phyloP scores from a whole-genome alignment of 192 early-diverging fungal genomes.

The Coemansia sp. region DNA sequence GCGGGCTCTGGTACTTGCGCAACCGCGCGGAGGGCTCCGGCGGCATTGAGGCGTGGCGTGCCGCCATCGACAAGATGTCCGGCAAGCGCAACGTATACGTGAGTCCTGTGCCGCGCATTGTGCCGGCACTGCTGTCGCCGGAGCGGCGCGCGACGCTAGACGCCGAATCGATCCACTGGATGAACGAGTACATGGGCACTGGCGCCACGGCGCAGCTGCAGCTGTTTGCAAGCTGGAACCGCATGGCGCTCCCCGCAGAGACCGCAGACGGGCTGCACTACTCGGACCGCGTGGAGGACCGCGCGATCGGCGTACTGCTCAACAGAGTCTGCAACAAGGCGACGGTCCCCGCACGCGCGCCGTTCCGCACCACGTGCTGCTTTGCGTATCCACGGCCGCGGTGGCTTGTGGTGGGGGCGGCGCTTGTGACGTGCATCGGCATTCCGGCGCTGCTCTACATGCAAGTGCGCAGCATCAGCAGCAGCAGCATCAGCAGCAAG shows the following conservation, averaged over 20 bases:
- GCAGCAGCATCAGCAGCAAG: not conserved
- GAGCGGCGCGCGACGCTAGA: slow-evolving; percentile 55
- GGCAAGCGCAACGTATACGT: slow-evolving; percentile 23
- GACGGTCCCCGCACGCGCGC: slow-evolving; percentile 36
- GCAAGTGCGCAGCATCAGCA: not conserved
- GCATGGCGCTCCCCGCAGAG: slow-evolving; percentile 43
- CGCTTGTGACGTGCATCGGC: slow-evolving; percentile 21
- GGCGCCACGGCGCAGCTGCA: slow-evolving; percentile 24
- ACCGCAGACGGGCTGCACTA: slow-evolving; percentile 78
- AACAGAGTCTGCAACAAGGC: slow-evolving; percentile 67
- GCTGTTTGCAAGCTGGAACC: slow-evolving; percentile 59
- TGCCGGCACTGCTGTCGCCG: slow-evolving; percentile 54
- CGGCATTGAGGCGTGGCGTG: slow-evolving; percentile 53
- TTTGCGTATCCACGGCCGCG: slow-evolving; percentile 56
- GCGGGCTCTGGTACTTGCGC: slow-evolving; percentile 71
- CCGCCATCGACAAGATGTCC: slow-evolving; percentile 45
- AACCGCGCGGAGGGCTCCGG: slow-evolving; percentile 44
- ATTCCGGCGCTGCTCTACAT: slow-evolving; percentile 15
- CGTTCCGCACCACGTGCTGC: slow-evolving; percentile 65
- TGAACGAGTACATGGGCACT: slow-evolving; percentile 60
- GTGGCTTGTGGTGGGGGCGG: slow-evolving; percentile 50
- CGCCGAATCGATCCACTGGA: slow-evolving; percentile 47
- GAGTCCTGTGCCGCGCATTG: slow-evolving; percentile 49
- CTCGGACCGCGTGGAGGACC: slow-evolving; percentile 44
- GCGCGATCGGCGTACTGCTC: slow-evolving; percentile 61